Percentiles rank a stretch among this genome's conserved stretches.
phyloP scores from a whole-genome alignment of 768 basidiomycete genomes.

The Trametes cinnabarina region DNA sequence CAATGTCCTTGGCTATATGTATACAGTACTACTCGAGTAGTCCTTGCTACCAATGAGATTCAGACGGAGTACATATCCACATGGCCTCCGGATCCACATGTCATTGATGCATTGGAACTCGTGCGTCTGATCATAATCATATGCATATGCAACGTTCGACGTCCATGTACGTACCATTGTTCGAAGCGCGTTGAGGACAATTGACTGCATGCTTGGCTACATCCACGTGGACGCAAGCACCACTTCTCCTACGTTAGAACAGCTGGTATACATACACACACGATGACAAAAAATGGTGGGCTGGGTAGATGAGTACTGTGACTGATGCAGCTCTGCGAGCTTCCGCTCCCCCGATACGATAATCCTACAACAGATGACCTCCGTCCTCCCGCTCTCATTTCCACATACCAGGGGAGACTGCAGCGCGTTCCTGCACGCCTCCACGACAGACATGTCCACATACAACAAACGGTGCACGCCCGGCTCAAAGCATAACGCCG shows the following conservation, averaged over 20 bases:
- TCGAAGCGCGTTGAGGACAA: no score
- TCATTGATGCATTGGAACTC: no score
- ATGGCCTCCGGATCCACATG: no score
- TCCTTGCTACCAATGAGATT: no score
- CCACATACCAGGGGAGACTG: background rate
- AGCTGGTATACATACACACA: background rate
- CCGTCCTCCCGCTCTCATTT: background rate
- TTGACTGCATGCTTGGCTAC: no score
- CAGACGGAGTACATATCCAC: no score
- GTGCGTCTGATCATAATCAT: no score
- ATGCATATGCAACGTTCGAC: no score
- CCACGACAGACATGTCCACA: no score
- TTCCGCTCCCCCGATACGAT: background rate
- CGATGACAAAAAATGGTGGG: background rate
- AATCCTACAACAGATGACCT: background rate
- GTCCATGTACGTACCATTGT: no score
- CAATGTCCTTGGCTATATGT: no score
- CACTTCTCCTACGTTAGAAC: background rate
- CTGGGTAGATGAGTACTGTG: background rate
- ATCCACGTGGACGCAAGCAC: background rate
- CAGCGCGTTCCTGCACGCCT: background rate
- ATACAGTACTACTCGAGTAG: no score
- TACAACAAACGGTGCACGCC: background rate
- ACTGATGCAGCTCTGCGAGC: background rate
- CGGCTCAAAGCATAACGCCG: constrained; percentile 23